These are phyloP conservation scores for Carex pumila DNA, from an alignment of 176 grass and related monocot genomes.

Conservation along the genomic window DNA sequence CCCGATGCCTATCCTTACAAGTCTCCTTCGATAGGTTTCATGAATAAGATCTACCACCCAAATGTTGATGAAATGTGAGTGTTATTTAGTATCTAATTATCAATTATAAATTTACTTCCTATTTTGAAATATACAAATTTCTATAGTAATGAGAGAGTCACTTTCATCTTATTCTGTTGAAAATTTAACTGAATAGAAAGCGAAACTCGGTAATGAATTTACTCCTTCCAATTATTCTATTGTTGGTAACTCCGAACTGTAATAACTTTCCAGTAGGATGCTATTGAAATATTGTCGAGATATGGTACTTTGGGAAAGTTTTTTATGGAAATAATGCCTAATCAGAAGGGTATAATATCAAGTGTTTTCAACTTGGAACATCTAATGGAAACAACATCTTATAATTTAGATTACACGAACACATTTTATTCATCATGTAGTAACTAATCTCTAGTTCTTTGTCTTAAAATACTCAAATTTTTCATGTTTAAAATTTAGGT, in stretches of 20 bases:
- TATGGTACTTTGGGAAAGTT: background rate
- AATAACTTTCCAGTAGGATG: background rate
- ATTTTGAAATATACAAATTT: background rate
- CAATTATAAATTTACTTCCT: background rate
- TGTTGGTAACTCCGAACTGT: background rate
- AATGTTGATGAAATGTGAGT: slow-evolving; percentile 98
- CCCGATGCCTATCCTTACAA: slow-evolving; percentile 96
- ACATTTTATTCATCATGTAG: background rate
- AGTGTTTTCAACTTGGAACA: background rate
- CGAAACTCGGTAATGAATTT: background rate
- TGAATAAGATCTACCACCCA: slow-evolving; percentile 96
- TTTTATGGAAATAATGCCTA: background rate
- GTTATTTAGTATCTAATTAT: background rate
- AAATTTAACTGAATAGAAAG: background rate
- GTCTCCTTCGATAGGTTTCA: slow-evolving; percentile 84
- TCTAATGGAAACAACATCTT: background rate
- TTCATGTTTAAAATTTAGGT: slow-evolving; percentile 42
- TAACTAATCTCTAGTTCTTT: slow-evolving; percentile 8
- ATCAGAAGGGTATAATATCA: background rate
- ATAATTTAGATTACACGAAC: background rate
- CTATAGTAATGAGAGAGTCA: background rate
- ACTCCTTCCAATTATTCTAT: background rate
- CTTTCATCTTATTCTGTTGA: background rate
- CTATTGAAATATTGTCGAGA: background rate
- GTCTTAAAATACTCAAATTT: background rate